Evolutionary conservation across 2,329 filamentous ascomycete genomes (phyloP).

Genomic region (Alternaria longipes): DNA sequence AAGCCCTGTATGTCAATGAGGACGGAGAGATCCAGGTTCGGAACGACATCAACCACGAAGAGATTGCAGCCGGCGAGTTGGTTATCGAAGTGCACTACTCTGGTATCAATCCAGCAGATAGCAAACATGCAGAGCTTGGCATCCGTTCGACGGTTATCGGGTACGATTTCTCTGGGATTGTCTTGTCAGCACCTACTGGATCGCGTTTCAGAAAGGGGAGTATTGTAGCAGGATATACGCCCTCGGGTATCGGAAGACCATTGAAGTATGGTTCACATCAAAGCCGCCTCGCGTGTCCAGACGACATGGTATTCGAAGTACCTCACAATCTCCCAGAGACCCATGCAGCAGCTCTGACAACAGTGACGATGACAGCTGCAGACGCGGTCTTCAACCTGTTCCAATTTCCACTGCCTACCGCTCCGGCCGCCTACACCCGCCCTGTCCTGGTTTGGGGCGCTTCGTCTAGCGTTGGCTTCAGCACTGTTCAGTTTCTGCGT

Average conservation of each 20-base stretch:
- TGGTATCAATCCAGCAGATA: slow-evolving; percentile 17
- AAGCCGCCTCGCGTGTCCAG: slow-evolving; percentile 60
- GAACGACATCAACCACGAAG: neutral
- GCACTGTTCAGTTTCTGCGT: slow-evolving; percentile 13
- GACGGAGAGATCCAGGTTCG: neutral
- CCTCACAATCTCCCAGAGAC: slow-evolving; percentile 50
- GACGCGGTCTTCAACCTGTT: slow-evolving; percentile 62
- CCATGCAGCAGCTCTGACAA: slow-evolving; percentile 60
- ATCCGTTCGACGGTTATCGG: slow-evolving; percentile 14
- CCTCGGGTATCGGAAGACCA: slow-evolving; percentile 54
- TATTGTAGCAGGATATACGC: slow-evolving; percentile 61
- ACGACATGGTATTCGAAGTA: slow-evolving; percentile 53
- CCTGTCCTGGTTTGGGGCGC: slow-evolving; percentile 24
- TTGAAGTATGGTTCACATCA: slow-evolving; percentile 56
- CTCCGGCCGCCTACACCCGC: slow-evolving; percentile 49
- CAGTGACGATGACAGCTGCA: slow-evolving; percentile 64
- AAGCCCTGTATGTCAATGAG: slow-evolving; percentile 1
- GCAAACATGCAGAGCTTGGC: slow-evolving; percentile 14
- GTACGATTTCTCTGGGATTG: slow-evolving; percentile 17
- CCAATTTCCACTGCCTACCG: slow-evolving; percentile 59
- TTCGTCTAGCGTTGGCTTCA: slow-evolving; percentile 19
- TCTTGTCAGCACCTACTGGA: neutral
- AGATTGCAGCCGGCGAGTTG: neutral
- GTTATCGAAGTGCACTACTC: neutral
- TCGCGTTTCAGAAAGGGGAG: slow-evolving; percentile 11